Evolutionary conservation across 2,329 filamentous ascomycete genomes (phyloP), one percentile per base, ranked within the genome.

Genomic region (Claviceps sp.): DNA sequence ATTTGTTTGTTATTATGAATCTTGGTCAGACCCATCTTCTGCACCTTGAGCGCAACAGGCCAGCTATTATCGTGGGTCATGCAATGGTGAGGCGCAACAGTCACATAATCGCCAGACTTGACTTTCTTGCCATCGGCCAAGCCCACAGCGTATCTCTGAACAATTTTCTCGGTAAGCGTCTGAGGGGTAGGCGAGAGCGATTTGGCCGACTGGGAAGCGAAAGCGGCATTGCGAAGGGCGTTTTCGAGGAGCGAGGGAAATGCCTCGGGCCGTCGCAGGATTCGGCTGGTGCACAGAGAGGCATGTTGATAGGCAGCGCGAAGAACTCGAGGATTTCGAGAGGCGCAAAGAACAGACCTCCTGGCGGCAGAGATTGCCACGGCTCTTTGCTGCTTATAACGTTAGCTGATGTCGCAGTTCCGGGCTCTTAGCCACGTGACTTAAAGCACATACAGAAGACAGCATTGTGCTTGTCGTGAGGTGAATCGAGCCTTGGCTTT

Each of bases 51-150:
- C 0, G 82, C 81, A 0, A 93, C 80, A 0, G 87, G 84, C 78
- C 79, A 87, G 2, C 81, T 82, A 64, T 93, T 94, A 66, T 93
- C 86, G 69, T 95, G 90, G 0, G 87, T 89, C 85, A 95, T 90
- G 69, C 87, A 54, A 78, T 76, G 56, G 84, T 75, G 1, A 87
- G 87, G n/a, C 34, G 24, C 74, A 95, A 74, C 0, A 22, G 79
- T 85, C 54, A 96, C 81, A 72, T 93, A 96, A 75, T 95, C 89
- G 62, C 90, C 89, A 4, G 78, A 74, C 60, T 76, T 78, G 61
- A 95, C 86, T 53, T 76, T 73, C 70, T 95, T 95, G 54, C 82
- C 87, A 11, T 80, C 67, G 1, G 86, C 69, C 1, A 95, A 77
- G 10, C 83, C 87, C n/a, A 89, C 75, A 0, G 88, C 78, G 67